phyloP scores from a whole-genome alignment of 805 yeast genomes.

The Candida bentonensis region DNA sequence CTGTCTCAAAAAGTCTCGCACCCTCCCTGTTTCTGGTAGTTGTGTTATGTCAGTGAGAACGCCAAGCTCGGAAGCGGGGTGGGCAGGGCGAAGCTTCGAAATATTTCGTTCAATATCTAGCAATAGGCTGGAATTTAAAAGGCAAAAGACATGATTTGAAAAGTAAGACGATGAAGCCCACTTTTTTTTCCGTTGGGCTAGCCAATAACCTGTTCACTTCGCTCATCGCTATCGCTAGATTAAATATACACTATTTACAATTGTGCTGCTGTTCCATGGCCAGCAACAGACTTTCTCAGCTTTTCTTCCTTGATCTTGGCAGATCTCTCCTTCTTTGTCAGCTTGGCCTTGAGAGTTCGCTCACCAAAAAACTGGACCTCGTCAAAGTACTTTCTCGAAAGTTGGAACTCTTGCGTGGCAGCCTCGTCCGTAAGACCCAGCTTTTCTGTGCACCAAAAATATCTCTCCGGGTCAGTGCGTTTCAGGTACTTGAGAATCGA shows the following conservation, averaged over 20 bases:
- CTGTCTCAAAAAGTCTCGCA: no score
- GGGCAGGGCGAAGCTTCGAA: no score
- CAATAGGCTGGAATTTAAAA: no score
- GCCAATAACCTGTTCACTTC: no score
- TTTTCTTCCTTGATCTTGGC: neutral
- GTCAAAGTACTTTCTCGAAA: constrained; percentile 22
- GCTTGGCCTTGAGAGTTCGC: constrained; percentile 20
- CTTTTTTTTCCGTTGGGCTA: no score
- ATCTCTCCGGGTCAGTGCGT: constrained; percentile 62
- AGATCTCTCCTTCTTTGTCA: constrained; percentile 14
- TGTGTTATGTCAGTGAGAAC: no score
- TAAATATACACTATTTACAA: neutral
- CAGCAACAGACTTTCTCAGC: neutral
- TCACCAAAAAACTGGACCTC: constrained; percentile 24
- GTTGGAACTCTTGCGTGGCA: constrained; percentile 55
- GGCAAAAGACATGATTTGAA: no score
- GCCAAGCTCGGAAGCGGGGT: no score
- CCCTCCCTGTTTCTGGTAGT: no score
- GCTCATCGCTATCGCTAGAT: no score
- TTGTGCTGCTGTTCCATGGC: neutral
- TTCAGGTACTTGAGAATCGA: constrained; percentile 69
- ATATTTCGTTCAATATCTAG: no score
- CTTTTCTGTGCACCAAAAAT: constrained; percentile 75
- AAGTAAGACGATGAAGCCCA: no score
- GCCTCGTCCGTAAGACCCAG: constrained; percentile 76